Base-by-base conservation (phyloP, 1,139 yeast genomes). In the Geotrichum aggregatum region DNA sequence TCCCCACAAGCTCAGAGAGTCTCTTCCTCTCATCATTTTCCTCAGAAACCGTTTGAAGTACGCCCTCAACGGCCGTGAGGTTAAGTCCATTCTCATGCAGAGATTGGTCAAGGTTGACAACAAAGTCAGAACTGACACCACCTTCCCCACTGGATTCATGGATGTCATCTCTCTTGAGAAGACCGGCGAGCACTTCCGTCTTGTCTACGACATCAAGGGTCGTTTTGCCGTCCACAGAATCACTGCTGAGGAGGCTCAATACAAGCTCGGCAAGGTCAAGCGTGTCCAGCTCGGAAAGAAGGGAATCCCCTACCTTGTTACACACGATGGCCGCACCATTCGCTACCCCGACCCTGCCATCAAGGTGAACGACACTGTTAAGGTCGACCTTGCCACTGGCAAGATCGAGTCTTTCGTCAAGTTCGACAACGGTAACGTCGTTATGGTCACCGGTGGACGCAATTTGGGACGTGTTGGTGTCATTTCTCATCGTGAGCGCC, bases 391-490 rank as follows among this genome's bases (percentile, higher is more conserved):
- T 73, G 95, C 92, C 67, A 77, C 96, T 65, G 97, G 97, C 76
- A 91, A 91, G 83, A 84, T 88, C 73, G 76, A 86, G 61, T 95
- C 88, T 67, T 87, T 77, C 79, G 83, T 91, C 79, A 87, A 88
- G 79, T 91, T 91, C 74, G 97, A 88, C 75, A 82, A 92, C 70
- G 98, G 98, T 76, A 87, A 82, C 77, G 80, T 88, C 74, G 96
- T 85, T 66, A 91, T 89, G 94, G 94, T 87, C 75, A 91, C 97
- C 66, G 98, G 98, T 80, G 98, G 98, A 80, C 92, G 96, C 79
- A 89, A 88, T 86, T 84, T 91, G 95, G 98, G 98, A 75, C 87
- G 98, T 79, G 91, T 89, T 74, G 98, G 98, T 85, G 89, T 87
- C 67, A 89, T 91, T 75, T 81, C 85, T 68, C 96, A 91, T 94